phyloP scores from a whole-genome alignment of 345 rosid species.

The Eucalyptus polyanthemos region DNA sequence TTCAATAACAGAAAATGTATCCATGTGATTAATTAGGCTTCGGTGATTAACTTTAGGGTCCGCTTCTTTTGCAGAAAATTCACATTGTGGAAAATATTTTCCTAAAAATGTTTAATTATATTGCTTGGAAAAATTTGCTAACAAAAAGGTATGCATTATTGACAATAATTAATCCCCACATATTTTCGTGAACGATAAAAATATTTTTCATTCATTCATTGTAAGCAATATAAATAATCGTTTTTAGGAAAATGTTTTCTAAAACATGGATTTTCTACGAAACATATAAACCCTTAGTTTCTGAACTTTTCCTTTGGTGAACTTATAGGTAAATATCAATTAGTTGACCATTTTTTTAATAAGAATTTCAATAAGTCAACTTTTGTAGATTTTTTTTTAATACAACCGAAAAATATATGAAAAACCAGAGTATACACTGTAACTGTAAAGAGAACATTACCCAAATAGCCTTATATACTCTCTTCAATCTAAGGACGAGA shows the following conservation, averaged over 20 bases:
- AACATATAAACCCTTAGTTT: background rate
- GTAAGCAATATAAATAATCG: accelerated
- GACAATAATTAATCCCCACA: background rate
- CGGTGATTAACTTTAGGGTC: background rate
- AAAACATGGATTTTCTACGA: background rate
- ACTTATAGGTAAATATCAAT: background rate
- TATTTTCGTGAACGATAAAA: background rate
- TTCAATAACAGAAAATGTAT: background rate
- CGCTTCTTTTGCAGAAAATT: too few species aligned
- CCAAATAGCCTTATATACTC: background rate
- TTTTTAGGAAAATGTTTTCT: too few species aligned
- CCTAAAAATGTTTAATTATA: background rate
- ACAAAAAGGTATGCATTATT: background rate
- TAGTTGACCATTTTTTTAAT: background rate
- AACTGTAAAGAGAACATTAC: background rate
- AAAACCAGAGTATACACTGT: background rate
- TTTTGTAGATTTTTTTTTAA: background rate
- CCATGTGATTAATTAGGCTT: background rate
- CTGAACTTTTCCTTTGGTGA: background rate
- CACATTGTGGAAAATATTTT: background rate
- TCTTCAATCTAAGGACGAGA: background rate
- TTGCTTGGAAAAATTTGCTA: background rate
- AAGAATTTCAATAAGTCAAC: background rate
- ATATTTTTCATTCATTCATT: accelerated
- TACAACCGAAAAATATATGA: background rate